phyloP scores from a whole-genome alignment of 345 rosid species.

The Erucastrum elatum region DNA sequence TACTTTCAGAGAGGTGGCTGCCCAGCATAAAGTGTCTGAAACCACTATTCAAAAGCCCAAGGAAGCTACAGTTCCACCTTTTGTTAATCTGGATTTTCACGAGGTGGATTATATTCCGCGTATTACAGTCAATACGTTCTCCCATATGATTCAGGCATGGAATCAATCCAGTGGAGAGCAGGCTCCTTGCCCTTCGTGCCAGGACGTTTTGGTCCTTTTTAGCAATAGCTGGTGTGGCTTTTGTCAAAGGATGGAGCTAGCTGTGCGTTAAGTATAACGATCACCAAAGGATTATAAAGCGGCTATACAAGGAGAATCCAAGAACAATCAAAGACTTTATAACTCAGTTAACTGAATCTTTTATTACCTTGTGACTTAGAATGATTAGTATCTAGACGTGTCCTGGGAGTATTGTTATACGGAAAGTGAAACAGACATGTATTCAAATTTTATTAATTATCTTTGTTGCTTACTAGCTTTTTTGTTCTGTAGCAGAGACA shows the following conservation, averaged over 20 bases:
- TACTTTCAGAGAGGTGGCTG: slow-evolving; percentile 63
- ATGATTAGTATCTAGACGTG: background rate
- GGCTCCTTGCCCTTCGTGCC: slow-evolving; percentile 45
- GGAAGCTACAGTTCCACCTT: slow-evolving; percentile 66
- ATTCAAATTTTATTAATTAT: background rate
- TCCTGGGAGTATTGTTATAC: background rate
- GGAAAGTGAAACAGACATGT: slow-evolving; percentile 4
- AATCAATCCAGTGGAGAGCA: slow-evolving; percentile 49
- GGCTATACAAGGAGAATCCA: slow-evolving; percentile 45
- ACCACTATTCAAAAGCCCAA: slow-evolving; percentile 42
- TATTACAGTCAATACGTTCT: slow-evolving; percentile 56
- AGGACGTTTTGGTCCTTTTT: slow-evolving; percentile 88
- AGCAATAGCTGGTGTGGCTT: slow-evolving; percentile 89
- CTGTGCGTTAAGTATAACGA: slow-evolving; percentile 75
- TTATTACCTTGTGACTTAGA: background rate
- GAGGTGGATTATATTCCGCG: slow-evolving; percentile 76
- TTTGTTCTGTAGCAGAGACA: slow-evolving; percentile 25
- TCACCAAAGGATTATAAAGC: slow-evolving; percentile 56
- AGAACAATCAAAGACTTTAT: slow-evolving; percentile 37
- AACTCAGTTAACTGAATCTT: slow-evolving; percentile 43
- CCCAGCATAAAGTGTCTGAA: slow-evolving; percentile 43
- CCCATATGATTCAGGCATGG: slow-evolving; percentile 57
- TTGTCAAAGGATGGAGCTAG: slow-evolving; percentile 93
- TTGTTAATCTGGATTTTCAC: slow-evolving; percentile 77
- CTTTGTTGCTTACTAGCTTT: too few species aligned